Evolutionary conservation across 208 protist genomes (phyloP).

Genomic region (Jaenimonas drosophilae): DNA sequence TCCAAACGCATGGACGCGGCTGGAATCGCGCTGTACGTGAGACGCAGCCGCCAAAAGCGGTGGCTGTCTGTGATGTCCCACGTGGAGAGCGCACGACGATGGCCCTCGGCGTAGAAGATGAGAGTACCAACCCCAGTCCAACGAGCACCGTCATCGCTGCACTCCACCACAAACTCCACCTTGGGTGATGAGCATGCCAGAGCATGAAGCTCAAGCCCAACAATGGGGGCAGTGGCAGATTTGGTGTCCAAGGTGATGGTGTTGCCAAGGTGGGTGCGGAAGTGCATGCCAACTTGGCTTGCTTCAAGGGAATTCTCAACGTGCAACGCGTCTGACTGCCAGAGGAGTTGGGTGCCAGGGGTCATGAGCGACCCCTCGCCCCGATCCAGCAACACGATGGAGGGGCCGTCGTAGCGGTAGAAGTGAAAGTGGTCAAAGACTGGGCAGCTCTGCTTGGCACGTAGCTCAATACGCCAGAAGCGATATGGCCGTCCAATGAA

Average conservation of each 20-base stretch:
- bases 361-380: constrained; percentile 2
- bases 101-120: constrained; percentile 7
- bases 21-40: constrained; percentile 3
- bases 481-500: constrained; percentile 10
- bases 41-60: constrained; percentile 37
- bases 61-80: constrained; percentile 18
- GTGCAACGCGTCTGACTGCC: too few relatives aligned
- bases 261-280: constrained; percentile 8
- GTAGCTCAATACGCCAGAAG: constrained; percentile 25
- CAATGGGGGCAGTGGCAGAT: constrained; percentile 6
- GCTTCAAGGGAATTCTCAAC: too few relatives aligned
- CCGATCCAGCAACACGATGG: constrained; percentile 4
- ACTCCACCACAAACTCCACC: constrained; percentile 32
- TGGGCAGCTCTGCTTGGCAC: constrained; percentile 5
- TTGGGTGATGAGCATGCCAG: constrained; percentile 5
- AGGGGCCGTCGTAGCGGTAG: constrained; percentile 23
- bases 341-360: too few relatives aligned
- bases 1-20: constrained; percentile 2
- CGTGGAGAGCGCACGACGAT: constrained; percentile 2
- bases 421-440: constrained; percentile 15
- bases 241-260: constrained; percentile 18
- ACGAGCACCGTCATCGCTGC: constrained; percentile 22
- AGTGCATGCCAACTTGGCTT: constrained; percentile 4
- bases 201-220: constrained; percentile 20
- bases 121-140: constrained; percentile 12